Conservation (phyloP, 306 rosid genomes). For the Amphicarpaea edgeworthii region DNA sequence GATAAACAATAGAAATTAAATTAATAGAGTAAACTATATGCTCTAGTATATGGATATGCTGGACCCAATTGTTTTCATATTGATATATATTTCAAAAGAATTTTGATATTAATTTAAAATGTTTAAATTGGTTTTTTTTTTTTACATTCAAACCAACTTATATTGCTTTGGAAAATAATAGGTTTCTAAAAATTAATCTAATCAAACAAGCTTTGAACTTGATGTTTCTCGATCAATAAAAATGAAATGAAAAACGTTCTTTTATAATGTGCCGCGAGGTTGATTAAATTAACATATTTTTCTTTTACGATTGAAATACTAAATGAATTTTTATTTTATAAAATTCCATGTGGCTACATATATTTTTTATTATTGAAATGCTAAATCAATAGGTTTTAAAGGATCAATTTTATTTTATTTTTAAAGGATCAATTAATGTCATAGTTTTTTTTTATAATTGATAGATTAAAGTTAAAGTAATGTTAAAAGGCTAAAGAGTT, state of each 20-base stretch:
- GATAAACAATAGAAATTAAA: background rate
- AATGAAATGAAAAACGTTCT: background rate
- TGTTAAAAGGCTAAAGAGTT: too few species aligned
- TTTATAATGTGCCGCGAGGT: too few species aligned
- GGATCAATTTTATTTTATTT: too few species aligned
- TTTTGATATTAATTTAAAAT: background rate
- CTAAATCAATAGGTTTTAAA: background rate
- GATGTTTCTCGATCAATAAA: background rate
- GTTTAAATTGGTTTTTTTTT: background rate
- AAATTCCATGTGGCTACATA: too few species aligned
- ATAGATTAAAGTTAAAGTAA: too few species aligned
- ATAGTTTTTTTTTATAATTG: too few species aligned
- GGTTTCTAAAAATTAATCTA: background rate
- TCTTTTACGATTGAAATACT: too few species aligned
- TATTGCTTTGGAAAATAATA: background rate
- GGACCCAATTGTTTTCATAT: background rate
- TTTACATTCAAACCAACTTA: background rate
- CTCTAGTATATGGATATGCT: conserved; percentile 53
- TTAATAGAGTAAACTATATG: conserved; percentile 13
- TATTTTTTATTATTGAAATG: too few species aligned
- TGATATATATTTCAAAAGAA: background rate
- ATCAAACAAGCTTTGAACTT: background rate
- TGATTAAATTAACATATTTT: too few species aligned
- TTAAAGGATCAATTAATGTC: too few species aligned
- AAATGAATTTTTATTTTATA: too few species aligned